Percentiles rank a stretch among this genome's conserved stretches.
Evolutionary conservation across 768 basidiomycete genomes (phyloP).

Genomic region (Russula sp.): DNA sequence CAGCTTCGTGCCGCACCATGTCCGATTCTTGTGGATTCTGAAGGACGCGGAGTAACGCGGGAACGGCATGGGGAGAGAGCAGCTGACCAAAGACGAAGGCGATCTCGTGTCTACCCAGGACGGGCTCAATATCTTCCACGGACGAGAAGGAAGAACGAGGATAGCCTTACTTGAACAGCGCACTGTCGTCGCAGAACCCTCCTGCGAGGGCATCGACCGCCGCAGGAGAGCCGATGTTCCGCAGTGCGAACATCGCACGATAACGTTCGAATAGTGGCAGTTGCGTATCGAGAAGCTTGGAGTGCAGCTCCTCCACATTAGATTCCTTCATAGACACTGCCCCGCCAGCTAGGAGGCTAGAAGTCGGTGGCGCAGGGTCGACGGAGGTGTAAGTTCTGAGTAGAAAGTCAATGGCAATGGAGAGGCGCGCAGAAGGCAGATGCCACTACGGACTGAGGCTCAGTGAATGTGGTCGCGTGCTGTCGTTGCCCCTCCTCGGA

Average conservation of each 20-base stretch:
- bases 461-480: constrained; percentile 28
- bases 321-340: constrained; percentile 42
- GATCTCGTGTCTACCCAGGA: constrained; percentile 75
- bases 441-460: constrained; percentile 33
- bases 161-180: constrained; percentile 77
- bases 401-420: neutral
- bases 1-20: constrained; percentile 98
- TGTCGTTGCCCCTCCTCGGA: constrained; percentile 62
- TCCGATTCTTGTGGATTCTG: constrained; percentile 67
- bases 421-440: neutral
- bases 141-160: neutral
- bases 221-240: constrained; percentile 80
- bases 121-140: neutral
- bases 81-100: constrained; percentile 98
- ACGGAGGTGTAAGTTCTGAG: constrained; percentile 70
- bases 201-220: constrained; percentile 88
- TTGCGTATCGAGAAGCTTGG: constrained; percentile 54
- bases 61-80: constrained; percentile 80
- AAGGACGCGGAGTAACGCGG: constrained; percentile 75
- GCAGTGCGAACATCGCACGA: constrained; percentile 95
- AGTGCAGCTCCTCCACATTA: constrained; percentile 47
- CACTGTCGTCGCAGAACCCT: constrained; percentile 84
- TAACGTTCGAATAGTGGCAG: constrained; percentile 87
- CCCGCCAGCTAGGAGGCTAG: constrained; percentile 48
- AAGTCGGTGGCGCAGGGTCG: constrained; percentile 82